Evolutionary conservation across 2,329 filamentous ascomycete genomes (phyloP), one percentile per base, ranked within the genome.

Genomic region (Escovopsis sp.): DNA sequence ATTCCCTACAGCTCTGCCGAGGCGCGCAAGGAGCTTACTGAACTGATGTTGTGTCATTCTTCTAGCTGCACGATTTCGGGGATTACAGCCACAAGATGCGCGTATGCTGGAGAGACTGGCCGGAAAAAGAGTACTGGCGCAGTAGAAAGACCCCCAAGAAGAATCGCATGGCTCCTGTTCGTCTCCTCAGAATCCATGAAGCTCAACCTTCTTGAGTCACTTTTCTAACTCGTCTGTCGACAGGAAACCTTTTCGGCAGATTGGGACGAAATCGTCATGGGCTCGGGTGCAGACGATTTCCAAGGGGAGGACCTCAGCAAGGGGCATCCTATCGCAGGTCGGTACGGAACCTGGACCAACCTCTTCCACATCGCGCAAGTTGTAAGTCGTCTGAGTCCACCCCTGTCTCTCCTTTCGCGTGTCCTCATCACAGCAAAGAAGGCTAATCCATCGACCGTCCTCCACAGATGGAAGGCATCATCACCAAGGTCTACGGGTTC

Each of bases 291-390:
- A 11, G 9, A 31, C 2, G 4, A 29, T 6, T 56, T 53, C 25
- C 31, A 30, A 10, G 46, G 51, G 9, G 41, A 44, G 2, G 33
- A 47, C 40, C 45, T 51, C 34, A 16, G n/a, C 10, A 38, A 7
- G 46, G 46, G 16, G 34, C 29, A 37, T 16, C 10, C 39, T 16
- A 30, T 54, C 34, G 55, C 53, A 2, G 55, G 55, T 0, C 53
- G 55, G 27, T 57, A 47, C 41, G 55, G 55, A 2, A 43, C 41
- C 7, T 57, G 55, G 55, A 55, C 55, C 2, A 55, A 54, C 34
- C 40, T 56, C 25, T 57, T 56, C 37, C 43, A 53, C 27, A 49
- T 54, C 15, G 55, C 43, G 5, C 52, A 47, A 44, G 46, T 53
- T 34, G 55, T 54, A 25, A 49, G 51, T 49, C 13, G 8, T 5